Evolutionary conservation across 768 basidiomycete species (phyloP), one percentile per base, ranked within the genome.

Genomic region (Tubosaeta sp.): DNA sequence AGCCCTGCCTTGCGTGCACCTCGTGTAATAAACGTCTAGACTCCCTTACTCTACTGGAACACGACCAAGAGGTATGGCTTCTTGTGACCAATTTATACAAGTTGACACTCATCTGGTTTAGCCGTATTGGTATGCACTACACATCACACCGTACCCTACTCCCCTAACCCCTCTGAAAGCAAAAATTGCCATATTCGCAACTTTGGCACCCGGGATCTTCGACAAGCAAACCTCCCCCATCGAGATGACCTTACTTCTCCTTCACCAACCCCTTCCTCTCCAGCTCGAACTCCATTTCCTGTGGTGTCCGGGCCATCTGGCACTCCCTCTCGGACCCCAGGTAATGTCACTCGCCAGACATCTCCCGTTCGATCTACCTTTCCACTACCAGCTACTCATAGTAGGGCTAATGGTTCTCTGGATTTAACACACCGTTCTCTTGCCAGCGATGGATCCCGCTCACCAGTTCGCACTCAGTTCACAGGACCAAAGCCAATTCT

Each of bases 1-100:
- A 92, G 88, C 83, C 82, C 21, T 94, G 92, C 71, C 74, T 94
- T 39, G 76, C 84, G 16, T 94, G 92, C 64, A 83, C 74, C 48
- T 73, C 70, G 12, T 94, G 92, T 65, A 80, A 76, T 61, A 90
- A 89, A 66, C 74, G 88, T 31, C 75, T 94, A 13, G 90, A 92
- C 63, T 89, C 90, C 0, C 71, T 79, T 49, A 79, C 79, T 18
- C 73, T 94, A 21, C 73, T 92, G 7, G 92, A 94, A 66, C 92
- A 94, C 63, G 82, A 94, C 60, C 78, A 86, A 62, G 73, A 88
- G 77, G 91, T 89, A 55, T 48, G 81, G 8, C 42, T 48, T 51
- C 14, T 45, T 31, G 22, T 21, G 22, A 35, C 25, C 10, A 31
- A 34, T 46, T 38, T 31, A 27, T 44, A 48, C 49, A 41, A 43